Base-by-base conservation (phyloP, 768 basidiomycete genomes). In the Boletales sp. region DNA sequence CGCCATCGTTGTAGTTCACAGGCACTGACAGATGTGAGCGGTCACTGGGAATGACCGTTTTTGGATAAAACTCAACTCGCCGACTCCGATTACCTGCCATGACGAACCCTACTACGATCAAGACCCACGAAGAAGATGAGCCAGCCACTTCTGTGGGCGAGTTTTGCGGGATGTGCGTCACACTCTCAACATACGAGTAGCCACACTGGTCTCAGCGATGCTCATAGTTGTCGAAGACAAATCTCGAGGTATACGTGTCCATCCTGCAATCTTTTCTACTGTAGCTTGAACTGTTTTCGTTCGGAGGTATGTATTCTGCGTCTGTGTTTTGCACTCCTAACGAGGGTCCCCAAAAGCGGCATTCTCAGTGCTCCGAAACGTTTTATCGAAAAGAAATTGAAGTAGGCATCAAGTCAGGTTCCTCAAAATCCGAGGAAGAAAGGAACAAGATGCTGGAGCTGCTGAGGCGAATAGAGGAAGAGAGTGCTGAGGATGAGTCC, bases 221-320 rank as follows among this genome's bases (percentile, higher is more conserved):
- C 42, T 50, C 55, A 13, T 52, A 93, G 90, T 58, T 93, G 90
- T 70, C 76, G 74, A 30, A 75, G 86, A 60, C 85, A 89, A 58
- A 77, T 87, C 55, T 79, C 87, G 15, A 84, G 82, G 60, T 94
- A 94, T 67, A 84, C 82, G 1, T 94, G 91, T 55, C 86, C 91
- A 19, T 75, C 74, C 30, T 94, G 91, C 70, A 92, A 92, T 60
- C 70, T 86, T 24, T 78, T 79, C 0, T 93, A 93, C 59, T 94
- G 91, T 69, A 87, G 87, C 24, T 65, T 92, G 29, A 70, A 72
- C 11, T 94, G 91, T 68, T 94, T 90, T 70, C 81, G 84, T 39
- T 85, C 86, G 27, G 72, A 80, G 68, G 87, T 86, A 66, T 53
- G 78, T 64, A 27, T 48, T 48, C 17, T 7, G 8, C n/a, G 36